Conservation (phyloP, 441 rosid species). For the Macaranga tanarius region DNA sequence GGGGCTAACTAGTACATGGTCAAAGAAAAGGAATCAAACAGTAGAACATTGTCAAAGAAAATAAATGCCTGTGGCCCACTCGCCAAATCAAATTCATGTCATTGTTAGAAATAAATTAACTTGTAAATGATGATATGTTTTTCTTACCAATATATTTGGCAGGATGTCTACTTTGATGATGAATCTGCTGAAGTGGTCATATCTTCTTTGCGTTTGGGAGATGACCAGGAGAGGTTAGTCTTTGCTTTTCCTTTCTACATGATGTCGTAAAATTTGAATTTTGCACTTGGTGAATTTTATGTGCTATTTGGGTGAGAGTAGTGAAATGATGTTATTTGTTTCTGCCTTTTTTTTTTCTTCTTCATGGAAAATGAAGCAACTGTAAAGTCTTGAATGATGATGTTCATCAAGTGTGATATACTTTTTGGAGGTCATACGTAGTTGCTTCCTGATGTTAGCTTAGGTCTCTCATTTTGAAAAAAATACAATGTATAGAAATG, state of each 20-base stretch:
- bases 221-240: conserved; percentile 79
- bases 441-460: neutral
- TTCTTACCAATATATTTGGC: conserved; percentile 23
- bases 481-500: neutral
- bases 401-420: neutral
- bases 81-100: no score
- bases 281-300: neutral
- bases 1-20: no score
- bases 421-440: neutral
- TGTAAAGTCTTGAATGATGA: neutral
- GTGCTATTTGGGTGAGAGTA: neutral
- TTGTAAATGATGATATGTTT: neutral
- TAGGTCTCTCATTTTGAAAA: neutral
- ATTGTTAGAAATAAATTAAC: neutral
- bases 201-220: conserved; percentile 92
- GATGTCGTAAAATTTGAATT: neutral
- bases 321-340: neutral
- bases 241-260: neutral
- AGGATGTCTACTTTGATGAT: conserved; percentile 99
- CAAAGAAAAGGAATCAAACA: neutral
- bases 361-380: neutral
- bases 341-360: neutral
- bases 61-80: no score
- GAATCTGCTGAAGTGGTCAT: conserved; percentile 99
- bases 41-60: no score